phyloP scores from a whole-genome alignment of 1,139 yeast genomes.

The Candida sp. region DNA sequence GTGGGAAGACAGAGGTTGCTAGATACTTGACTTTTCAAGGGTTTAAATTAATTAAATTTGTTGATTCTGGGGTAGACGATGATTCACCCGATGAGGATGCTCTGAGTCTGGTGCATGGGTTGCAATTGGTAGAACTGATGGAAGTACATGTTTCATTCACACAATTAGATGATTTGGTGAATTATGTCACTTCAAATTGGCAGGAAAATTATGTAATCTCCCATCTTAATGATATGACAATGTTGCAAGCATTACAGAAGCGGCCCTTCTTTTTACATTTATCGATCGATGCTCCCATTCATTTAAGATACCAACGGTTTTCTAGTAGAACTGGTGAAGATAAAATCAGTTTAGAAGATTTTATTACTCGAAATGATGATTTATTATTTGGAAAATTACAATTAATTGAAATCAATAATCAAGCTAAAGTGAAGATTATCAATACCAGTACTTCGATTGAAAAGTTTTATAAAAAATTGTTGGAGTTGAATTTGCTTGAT shows the following conservation, averaged over 20 bases:
- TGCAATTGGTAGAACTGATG: conserved; percentile 5
- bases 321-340: conserved; percentile 12
- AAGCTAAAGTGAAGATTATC: conserved; percentile 59
- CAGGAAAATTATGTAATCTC: conserved; percentile 56
- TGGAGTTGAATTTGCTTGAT: conserved; percentile 53
- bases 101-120: conserved; percentile 3
- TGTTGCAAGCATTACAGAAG: conserved; percentile 52
- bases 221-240: conserved; percentile 40
- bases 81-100: conserved; percentile 4
- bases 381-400: conserved; percentile 36
- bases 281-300: conserved; percentile 73
- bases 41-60: conserved; percentile 34
- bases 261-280: conserved; percentile 87
- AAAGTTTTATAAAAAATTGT: conserved; percentile 49
- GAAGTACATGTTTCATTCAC: conserved; percentile 21
- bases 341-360: conserved; percentile 30
- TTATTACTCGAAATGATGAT: conserved; percentile 45
- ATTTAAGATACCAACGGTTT: conserved; percentile 50
- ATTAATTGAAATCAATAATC: conserved; percentile 49
- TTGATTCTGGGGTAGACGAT: conserved; percentile 1
- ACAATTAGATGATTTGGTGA: conserved; percentile 44
- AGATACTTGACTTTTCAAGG: conserved; percentile 57
- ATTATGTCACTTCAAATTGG: conserved; percentile 73
- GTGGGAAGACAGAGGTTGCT: conserved; percentile 70
- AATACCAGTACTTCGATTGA: conserved; percentile 52